Base-by-base conservation (phyloP, 495 filamentous ascomycete genomes). In the Lepraria neglecta region DNA sequence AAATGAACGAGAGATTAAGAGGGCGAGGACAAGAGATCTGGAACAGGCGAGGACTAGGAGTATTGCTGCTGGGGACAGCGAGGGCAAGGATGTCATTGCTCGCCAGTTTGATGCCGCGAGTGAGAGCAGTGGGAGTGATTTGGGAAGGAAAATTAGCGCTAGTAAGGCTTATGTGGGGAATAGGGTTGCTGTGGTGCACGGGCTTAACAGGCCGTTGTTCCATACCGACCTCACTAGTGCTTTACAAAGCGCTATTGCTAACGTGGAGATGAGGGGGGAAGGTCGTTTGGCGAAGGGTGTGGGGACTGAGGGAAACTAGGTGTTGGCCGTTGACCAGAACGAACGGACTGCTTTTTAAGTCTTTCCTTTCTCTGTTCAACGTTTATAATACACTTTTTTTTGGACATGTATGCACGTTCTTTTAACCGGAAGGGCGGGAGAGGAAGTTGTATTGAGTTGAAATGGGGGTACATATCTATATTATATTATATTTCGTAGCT, bases 151-250 rank as follows among this genome's bases (percentile, higher is more conserved):
- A 42, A 33, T 69, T 4, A 81, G 59, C 69, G 38, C 30, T 19
- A 68, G 66, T 51, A 68, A 64, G 57, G 75, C 71, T 0, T 76
- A 76, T 55, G 75, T 67, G 21, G 62, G 61, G 30, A 71, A 66
- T 17, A 81, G 74, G 70, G 73, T 84, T 40, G 89, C 87, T 3
- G 77, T 88, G 14, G 87, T 97, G 43, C 88, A 90, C 64, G 89
- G 94, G 47, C 77, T 96, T 60, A 91, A 94, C 74, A 74, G 90
- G 67, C 94, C 94, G 50, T 82, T 96, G 65, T 97, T 98, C 83
- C 95, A 98, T 67, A 84, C 95, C 60, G 94, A 98, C 70, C 72
- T 98, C 31, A 96, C 91, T 15, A 92, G 88, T 68, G 94, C 94
- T 28, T 70, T 97, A 68, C 87, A 95, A 73, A 92, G 89, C 72